Evolutionary conservation across 306 rosid genomes (phyloP).

Genomic region (Macrotyloma uniflorum): DNA sequence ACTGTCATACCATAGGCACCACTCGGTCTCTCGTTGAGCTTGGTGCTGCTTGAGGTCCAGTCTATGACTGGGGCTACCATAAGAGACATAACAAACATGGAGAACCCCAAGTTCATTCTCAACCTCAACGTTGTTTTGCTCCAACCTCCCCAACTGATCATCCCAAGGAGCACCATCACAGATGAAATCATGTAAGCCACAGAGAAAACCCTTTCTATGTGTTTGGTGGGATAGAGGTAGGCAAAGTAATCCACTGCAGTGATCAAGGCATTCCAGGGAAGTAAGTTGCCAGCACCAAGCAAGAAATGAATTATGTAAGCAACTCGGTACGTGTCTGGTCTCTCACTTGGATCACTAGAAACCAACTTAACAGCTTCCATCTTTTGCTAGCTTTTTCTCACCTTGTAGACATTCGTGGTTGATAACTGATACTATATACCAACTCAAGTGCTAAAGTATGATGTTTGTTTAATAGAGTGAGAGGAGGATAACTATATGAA

Average conservation of each 20-base stretch:
- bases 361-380: slow-evolving; percentile 58
- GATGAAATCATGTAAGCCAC: slow-evolving; percentile 74
- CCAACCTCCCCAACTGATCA: slow-evolving; percentile 76
- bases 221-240: slow-evolving; percentile 69
- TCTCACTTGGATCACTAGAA: slow-evolving; percentile 48
- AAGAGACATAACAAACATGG: slow-evolving; percentile 63
- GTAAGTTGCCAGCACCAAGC: slow-evolving; percentile 88
- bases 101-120: slow-evolving; percentile 58
- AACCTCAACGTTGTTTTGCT: slow-evolving; percentile 56
- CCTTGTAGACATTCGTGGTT: slow-evolving; percentile 23
- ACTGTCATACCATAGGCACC: slow-evolving; percentile 56
- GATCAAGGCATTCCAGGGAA: slow-evolving; percentile 97
- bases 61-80: slow-evolving; percentile 69
- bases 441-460: slow-evolving; percentile 40
- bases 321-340: slow-evolving; percentile 57
- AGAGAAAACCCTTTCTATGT: slow-evolving; percentile 82
- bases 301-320: slow-evolving; percentile 89
- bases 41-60: slow-evolving; percentile 47
- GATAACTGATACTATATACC: slow-evolving; percentile 21
- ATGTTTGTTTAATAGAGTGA: slow-evolving; percentile 55
- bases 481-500: slow-evolving; percentile 30
- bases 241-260: slow-evolving; percentile 92
- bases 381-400: slow-evolving; percentile 22
- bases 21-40: slow-evolving; percentile 38
- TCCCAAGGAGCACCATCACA: slow-evolving; percentile 57